Evolutionary conservation across 139 green algal species (phyloP).

Genomic region (Volvox africanus): DNA sequence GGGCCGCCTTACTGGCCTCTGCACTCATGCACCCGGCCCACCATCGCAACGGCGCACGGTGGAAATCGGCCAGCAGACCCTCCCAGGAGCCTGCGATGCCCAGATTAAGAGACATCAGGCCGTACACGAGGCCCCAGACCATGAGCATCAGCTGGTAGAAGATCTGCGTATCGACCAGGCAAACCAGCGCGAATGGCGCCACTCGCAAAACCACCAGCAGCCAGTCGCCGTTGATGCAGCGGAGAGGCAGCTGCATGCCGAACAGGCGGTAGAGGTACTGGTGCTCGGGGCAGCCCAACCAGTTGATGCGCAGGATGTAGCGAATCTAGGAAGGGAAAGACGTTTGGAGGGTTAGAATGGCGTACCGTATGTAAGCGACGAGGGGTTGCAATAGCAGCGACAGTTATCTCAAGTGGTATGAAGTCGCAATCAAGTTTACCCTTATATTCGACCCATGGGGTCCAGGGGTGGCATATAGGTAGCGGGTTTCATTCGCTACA

Average conservation of each 20-base stretch:
- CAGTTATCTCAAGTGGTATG: too few relatives aligned
- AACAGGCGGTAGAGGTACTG: conserved; percentile 9
- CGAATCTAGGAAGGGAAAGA: conserved; percentile 1
- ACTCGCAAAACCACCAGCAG: conserved; percentile 48
- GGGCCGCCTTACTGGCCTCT: neutral
- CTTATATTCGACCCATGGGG: too few relatives aligned
- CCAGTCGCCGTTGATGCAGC: conserved; percentile 57
- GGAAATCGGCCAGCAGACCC: conserved; percentile 26
- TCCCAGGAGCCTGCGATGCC: conserved; percentile 36
- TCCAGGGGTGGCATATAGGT: too few relatives aligned
- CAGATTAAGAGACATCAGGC: conserved; percentile 28
- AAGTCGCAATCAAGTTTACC: too few relatives aligned
- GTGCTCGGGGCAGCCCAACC: conserved; percentile 1
- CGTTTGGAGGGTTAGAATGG: too few relatives aligned
- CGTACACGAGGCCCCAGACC: conserved; percentile 31
- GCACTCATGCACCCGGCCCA: conserved; percentile 30
- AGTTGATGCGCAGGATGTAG: conserved; percentile 41
- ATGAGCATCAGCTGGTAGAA: conserved; percentile 63
- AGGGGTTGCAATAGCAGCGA: too few relatives aligned
- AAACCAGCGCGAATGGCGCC: conserved; percentile 59
- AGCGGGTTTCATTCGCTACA: too few relatives aligned
- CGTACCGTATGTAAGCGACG: too few relatives aligned
- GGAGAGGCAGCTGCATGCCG: conserved; percentile 23
- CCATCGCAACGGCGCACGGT: conserved; percentile 27
- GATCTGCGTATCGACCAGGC: conserved; percentile 62